Base-by-base conservation (phyloP, 768 basidiomycete species). In the Hygrophorus pudorinus region DNA sequence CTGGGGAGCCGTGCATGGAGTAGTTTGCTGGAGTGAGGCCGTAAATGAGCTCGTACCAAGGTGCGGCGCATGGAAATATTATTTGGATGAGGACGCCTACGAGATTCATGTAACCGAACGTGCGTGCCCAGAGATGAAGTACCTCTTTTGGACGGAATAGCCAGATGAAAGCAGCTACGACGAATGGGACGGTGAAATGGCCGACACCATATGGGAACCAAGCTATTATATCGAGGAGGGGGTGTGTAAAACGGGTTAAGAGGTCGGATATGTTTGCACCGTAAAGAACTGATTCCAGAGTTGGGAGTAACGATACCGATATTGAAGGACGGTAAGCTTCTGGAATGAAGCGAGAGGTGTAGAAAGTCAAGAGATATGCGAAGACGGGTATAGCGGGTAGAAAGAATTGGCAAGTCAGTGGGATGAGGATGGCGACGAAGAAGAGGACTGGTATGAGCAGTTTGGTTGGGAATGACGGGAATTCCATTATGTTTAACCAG, bases 181-280 rank as follows among this genome's bases (percentile, higher is more conserved):
- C 65, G 62, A 96, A 85, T 0, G 96, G 96, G 47, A 85, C 60
- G 35, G 71, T 70, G 63, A 94, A 99, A 63, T 99, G 96, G 13
- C 80, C 70, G 38, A 98, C 76, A n/a, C 96, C 96, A 55, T 99
- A 99, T 0, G 96, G 93, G 1, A 98, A 58, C 96, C 94, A 98
- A 0, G 94, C 93, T 34, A 96, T 56, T 55, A 98, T 76, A 60
- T 98, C 94, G 48, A 99, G 79, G 34, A 89, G 52, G 12, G 92
- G 87, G 57, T 94, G 89, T 8, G 94, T 98, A 64, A 80, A 93
- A 13, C 91, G 77, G 17, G 94, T 97, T 48, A 98, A 81, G 59
- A 97, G 83, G 64, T 98, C 93, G 29, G 90, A 94, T 46, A 98
- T 91, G 64, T 98, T 98, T 44, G 93, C 94, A 1, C 96, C 96